phyloP scores from a whole-genome alignment of 306 rosid genomes.

The Glycine latifolia region DNA sequence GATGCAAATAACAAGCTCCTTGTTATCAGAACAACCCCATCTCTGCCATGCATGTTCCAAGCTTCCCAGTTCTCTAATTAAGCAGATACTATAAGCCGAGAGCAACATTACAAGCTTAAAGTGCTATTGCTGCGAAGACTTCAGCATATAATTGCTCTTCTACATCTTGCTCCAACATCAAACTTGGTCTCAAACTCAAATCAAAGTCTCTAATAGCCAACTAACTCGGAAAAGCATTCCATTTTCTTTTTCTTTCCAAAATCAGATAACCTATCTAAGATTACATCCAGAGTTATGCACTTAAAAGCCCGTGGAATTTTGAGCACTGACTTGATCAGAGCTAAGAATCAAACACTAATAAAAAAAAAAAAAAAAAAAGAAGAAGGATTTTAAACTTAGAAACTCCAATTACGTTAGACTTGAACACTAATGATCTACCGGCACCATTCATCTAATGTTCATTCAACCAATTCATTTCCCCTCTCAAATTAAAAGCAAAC shows the following conservation, averaged over 20 bases:
- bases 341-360: conserved; percentile 12
- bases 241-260: conserved; percentile 12
- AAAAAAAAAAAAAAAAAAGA: background rate
- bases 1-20: background rate
- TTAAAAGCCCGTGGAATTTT: background rate
- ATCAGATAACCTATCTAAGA: background rate
- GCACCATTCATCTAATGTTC: conserved; percentile 12
- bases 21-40: background rate
- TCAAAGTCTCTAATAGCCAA: conserved; percentile 16
- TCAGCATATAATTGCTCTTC: conserved; percentile 20
- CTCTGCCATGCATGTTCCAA: too few relatives aligned
- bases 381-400: background rate
- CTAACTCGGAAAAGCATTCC: conserved; percentile 17
- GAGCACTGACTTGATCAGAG: background rate
- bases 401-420: conserved; percentile 29
- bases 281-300: background rate
- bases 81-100: background rate
- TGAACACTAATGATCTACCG: conserved; percentile 44
- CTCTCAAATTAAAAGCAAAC: conserved; percentile 30
- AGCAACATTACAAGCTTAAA: conserved; percentile 35
- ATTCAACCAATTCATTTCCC: background rate
- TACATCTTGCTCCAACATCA: conserved; percentile 4
- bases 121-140: conserved; percentile 27
- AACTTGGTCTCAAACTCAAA: conserved; percentile 23
- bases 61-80: too few relatives aligned